Percentiles rank a stretch among this genome's conserved stretches.
Evolutionary conservation across 257 asterid species (phyloP).

Genomic region (Nicotiana otophora): DNA sequence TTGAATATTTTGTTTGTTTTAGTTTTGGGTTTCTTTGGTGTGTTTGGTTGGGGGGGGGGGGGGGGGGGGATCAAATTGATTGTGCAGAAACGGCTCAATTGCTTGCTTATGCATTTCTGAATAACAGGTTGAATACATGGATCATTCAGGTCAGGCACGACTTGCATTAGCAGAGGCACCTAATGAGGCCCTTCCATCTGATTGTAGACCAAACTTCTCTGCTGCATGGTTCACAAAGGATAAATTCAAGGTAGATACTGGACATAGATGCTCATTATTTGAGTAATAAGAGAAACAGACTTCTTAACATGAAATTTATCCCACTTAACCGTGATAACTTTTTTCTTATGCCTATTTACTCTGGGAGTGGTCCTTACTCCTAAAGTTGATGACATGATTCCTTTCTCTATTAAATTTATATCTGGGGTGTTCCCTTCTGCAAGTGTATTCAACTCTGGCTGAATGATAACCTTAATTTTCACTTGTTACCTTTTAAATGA

Average conservation of each 20-base stretch:
- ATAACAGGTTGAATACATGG: constrained; percentile 73
- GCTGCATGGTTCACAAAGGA: constrained; percentile 91
- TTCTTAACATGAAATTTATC: constrained; percentile 7
- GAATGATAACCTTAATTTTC: not conserved
- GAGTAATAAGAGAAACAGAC: constrained; percentile 10
- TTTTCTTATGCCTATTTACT: constrained; percentile 2
- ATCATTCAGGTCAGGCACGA: constrained; percentile 80
- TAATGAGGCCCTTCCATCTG: constrained; percentile 80
- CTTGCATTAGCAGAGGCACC: constrained; percentile 92
- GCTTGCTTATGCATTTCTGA: constrained; percentile 3
- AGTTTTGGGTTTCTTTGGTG: not conserved
- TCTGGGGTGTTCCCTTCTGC: not conserved
- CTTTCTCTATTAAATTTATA: not conserved
- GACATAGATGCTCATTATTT: constrained; percentile 8
- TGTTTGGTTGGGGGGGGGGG: not conserved
- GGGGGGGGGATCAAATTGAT: not conserved
- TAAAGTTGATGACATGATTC: not conserved
- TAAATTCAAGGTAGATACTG: constrained; percentile 58
- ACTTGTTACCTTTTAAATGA: not conserved
- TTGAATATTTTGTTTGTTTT: not conserved
- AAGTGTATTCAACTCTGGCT: not conserved
- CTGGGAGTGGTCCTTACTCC: not conserved
- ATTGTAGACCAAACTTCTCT: constrained; percentile 86
- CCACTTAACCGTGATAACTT: not conserved
- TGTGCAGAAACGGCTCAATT: not conserved